Conservation (phyloP, 2,329 filamentous ascomycete genomes). For the Arthrobotrys conoides region DNA sequence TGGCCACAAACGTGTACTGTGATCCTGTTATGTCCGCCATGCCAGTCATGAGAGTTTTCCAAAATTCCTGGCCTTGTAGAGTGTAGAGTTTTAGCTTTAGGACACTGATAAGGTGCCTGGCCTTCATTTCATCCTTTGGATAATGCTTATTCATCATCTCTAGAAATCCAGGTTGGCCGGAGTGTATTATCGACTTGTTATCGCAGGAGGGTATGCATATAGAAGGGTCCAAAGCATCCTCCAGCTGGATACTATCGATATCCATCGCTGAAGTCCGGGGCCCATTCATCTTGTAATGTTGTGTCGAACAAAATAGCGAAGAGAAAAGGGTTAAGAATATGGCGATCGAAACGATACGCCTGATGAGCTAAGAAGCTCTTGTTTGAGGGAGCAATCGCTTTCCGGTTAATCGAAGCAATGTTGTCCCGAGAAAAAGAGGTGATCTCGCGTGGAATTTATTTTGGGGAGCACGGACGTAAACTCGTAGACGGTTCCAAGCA, state of each 20-base stretch:
- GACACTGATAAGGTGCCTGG: slow-evolving; percentile 45
- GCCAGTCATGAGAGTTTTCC: slow-evolving; percentile 75
- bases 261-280: slow-evolving; percentile 54
- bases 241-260: slow-evolving; percentile 50
- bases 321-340: slow-evolving; percentile 37
- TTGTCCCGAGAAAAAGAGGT: slow-evolving; percentile 19
- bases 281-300: slow-evolving; percentile 45
- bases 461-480: slow-evolving; percentile 30
- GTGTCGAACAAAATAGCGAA: slow-evolving; percentile 27
- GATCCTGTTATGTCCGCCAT: slow-evolving; percentile 75
- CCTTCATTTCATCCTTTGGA: slow-evolving; percentile 47
- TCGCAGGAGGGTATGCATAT: slow-evolving; percentile 60
- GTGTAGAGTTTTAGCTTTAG: slow-evolving; percentile 43
- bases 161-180: slow-evolving; percentile 51
- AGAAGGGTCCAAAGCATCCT: slow-evolving; percentile 34
- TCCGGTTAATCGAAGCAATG: slow-evolving; percentile 36
- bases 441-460: slow-evolving; percentile 54
- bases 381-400: background rate
- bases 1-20: slow-evolving; percentile 79
- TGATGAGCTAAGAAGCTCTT: slow-evolving; percentile 47
- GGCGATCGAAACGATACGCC: slow-evolving; percentile 43
- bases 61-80: slow-evolving; percentile 70
- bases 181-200: slow-evolving; percentile 60
- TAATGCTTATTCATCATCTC: slow-evolving; percentile 60
- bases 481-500: slow-evolving; percentile 40